Percentiles rank a stretch among this genome's conserved stretches.
Conservation (phyloP, 306 rosid species). For the Quercus aquifolioides region DNA sequence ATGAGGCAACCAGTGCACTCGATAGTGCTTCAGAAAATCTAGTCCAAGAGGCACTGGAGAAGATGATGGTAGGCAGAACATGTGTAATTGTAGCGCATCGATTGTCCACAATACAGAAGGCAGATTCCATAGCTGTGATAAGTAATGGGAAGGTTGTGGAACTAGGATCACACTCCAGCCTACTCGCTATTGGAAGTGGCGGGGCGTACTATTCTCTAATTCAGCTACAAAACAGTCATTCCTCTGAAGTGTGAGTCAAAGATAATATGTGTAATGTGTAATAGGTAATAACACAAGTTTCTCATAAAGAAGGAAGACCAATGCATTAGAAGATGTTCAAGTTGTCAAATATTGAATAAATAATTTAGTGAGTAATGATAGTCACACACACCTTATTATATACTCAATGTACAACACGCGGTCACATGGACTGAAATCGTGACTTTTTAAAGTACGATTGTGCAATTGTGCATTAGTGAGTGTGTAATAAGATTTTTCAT, state of each 20-base stretch:
- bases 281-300: background rate
- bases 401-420: too few species aligned
- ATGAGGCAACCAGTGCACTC: conserved; percentile 83
- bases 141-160: conserved; percentile 62
- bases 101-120: conserved; percentile 66
- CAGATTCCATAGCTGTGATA: conserved; percentile 56
- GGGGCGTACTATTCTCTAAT: conserved; percentile 61
- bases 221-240: conserved; percentile 43
- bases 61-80: conserved; percentile 79
- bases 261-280: background rate
- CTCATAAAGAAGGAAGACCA: background rate
- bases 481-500: too few species aligned
- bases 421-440: too few species aligned
- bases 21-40: conserved; percentile 68
- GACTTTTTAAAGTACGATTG: too few species aligned
- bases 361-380: background rate
- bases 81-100: conserved; percentile 73
- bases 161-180: conserved; percentile 50
- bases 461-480: too few species aligned
- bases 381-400: too few species aligned
- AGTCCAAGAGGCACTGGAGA: conserved; percentile 72
- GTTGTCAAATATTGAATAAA: background rate
- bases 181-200: conserved; percentile 34
- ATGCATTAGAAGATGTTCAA: background rate
- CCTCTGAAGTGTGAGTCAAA: background rate